phyloP scores from a whole-genome alignment of 768 basidiomycete genomes.

The Rhodotorula diobovata region DNA sequence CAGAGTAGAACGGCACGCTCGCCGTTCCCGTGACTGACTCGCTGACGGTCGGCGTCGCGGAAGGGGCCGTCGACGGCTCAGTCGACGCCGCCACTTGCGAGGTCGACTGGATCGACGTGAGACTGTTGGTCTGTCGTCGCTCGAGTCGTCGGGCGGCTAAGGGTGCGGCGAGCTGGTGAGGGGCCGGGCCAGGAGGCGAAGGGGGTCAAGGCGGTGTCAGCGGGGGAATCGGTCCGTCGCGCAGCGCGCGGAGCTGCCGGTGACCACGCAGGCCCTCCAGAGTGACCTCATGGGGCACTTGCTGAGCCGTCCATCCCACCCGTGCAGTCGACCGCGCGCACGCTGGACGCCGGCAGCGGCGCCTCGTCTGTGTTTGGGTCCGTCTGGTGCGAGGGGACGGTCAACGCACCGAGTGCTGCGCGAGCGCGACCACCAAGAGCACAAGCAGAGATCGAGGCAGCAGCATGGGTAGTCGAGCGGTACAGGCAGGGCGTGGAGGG shows the following conservation, averaged over 20 bases:
- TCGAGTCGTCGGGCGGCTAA: background rate
- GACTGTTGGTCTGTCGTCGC: background rate
- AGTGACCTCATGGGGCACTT: no score
- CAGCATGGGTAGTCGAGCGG: background rate
- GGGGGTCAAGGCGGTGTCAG: background rate
- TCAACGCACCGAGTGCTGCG: background rate
- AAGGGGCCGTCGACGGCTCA: background rate
- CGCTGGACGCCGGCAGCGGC: no score
- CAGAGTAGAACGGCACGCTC: conserved; percentile 17
- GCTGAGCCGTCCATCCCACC: no score
- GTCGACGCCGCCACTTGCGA: background rate
- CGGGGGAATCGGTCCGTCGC: background rate
- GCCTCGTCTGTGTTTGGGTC: background rate
- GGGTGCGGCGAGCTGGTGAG: background rate
- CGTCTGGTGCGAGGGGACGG: background rate
- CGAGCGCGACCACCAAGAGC: background rate
- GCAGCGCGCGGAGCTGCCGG: no score
- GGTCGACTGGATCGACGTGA: conserved; percentile 1
- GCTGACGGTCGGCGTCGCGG: background rate
- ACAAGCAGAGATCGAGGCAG: background rate
- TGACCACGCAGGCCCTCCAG: background rate
- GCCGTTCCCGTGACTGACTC: background rate
- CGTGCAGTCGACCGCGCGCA: background rate
- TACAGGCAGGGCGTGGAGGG: no score
- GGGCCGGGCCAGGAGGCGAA: no score